These are phyloP conservation scores for Alnus rubra DNA, from an alignment of 306 rosid species.

Conservation along the genomic window DNA sequence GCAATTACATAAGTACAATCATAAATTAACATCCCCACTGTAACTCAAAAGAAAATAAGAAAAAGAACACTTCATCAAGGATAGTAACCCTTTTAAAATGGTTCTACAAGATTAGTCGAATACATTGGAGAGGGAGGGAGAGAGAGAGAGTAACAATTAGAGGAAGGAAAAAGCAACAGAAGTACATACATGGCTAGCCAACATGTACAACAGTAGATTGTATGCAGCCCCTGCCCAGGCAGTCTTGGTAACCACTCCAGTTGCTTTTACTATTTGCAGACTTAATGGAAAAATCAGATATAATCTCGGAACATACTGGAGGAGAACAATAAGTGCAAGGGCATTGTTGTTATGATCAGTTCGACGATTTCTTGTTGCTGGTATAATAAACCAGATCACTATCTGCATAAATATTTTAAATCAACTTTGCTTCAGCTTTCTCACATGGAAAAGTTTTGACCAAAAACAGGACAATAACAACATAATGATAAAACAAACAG, in stretches of 20 bases:
- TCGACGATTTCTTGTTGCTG: constrained; percentile 68
- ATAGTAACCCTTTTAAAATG: background rate
- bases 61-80: background rate
- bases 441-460: constrained; percentile 15
- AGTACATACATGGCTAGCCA: constrained; percentile 95
- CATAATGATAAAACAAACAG: constrained; percentile 16
- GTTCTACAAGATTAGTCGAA: background rate
- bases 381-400: constrained; percentile 93
- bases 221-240: constrained; percentile 99
- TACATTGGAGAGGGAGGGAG: background rate
- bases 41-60: constrained; percentile 19
- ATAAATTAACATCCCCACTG: constrained; percentile 5
- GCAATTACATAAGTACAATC: constrained; percentile 31
- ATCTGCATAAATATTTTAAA: constrained; percentile 57
- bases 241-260: constrained; percentile 97
- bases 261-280: constrained; percentile 87
- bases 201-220: constrained; percentile 84
- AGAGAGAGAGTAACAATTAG: background rate
- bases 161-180: constrained; percentile 6
- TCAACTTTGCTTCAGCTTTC: constrained; percentile 28
- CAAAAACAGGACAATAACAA: constrained; percentile 5
- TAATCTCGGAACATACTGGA: constrained; percentile 91
- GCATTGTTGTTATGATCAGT: constrained; percentile 87
- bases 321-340: constrained; percentile 91
- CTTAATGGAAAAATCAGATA: constrained; percentile 93